Conservation (phyloP, 192 early-diverging fungal genomes). For the Podochytrium sp. region DNA sequence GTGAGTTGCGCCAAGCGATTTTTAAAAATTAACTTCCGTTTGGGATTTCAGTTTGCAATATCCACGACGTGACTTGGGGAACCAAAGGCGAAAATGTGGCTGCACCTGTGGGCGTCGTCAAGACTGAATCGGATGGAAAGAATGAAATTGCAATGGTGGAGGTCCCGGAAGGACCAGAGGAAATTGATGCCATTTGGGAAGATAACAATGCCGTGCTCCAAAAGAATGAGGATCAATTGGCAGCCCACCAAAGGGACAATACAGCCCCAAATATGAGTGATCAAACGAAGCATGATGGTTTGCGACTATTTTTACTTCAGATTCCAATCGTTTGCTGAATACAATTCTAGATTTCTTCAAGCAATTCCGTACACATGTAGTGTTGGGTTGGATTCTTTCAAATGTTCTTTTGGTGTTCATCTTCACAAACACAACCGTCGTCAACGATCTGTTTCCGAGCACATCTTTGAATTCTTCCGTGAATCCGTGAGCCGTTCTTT, state of each 20-base stretch:
- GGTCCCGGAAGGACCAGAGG: slow-evolving; percentile 72
- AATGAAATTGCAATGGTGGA: slow-evolving; percentile 75
- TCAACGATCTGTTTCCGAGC: slow-evolving; percentile 36
- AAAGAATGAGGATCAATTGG: slow-evolving; percentile 31
- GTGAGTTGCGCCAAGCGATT: too few species aligned
- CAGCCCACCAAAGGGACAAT: slow-evolving; percentile 55
- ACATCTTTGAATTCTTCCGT: slow-evolving; percentile 16
- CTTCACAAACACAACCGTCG: slow-evolving; percentile 38
- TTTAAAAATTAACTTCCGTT: background rate
- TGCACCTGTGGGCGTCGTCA: slow-evolving; percentile 77
- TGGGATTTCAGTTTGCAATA: slow-evolving; percentile 66
- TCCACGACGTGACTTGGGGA: slow-evolving; percentile 94
- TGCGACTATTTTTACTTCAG: slow-evolving; percentile 17
- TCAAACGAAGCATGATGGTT: slow-evolving; percentile 44
- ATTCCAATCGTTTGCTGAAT: too few species aligned
- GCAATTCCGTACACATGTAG: slow-evolving; percentile 53
- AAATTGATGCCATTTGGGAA: slow-evolving; percentile 83
- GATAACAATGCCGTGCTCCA: slow-evolving; percentile 68
- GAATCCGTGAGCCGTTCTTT: slow-evolving; percentile 53
- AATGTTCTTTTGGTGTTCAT: slow-evolving; percentile 48
- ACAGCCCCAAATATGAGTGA: slow-evolving; percentile 10
- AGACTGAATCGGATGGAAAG: slow-evolving; percentile 66
- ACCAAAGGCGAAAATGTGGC: slow-evolving; percentile 86
- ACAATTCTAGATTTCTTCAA: slow-evolving; percentile 47
- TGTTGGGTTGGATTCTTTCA: slow-evolving; percentile 51